Evolutionary conservation across 306 rosid species (phyloP).

Genomic region (Begonia fuchsioides): DNA sequence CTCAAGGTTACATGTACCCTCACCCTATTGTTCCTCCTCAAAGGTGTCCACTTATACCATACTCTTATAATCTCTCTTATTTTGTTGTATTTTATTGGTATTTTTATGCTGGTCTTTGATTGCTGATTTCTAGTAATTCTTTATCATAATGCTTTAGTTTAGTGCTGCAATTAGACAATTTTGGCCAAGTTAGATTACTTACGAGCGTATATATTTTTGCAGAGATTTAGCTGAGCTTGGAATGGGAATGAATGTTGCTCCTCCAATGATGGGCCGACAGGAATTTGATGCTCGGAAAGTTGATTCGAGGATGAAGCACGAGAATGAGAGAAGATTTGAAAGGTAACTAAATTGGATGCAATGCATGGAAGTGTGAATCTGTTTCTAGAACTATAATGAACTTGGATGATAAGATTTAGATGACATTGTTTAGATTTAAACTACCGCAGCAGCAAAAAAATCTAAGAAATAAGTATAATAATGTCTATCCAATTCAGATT

Average conservation of each 20-base stretch:
- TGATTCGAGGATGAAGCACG: constrained; percentile 76
- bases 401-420: no score
- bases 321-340: constrained; percentile 64
- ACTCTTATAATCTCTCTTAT: neutral
- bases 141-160: no score
- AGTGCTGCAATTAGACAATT: no score
- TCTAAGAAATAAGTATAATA: no score
- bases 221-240: constrained; percentile 81
- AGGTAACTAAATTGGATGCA: constrained; percentile 23
- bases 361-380: neutral
- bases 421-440: no score
- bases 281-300: constrained; percentile 95
- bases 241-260: constrained; percentile 47
- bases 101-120: no score
- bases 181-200: constrained; percentile 4
- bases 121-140: no score
- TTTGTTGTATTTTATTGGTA: no score
- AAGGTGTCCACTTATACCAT: constrained; percentile 30
- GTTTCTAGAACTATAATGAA: no score
- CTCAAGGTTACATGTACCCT: constrained; percentile 72
- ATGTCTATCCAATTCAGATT: no score
- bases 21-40: constrained; percentile 67
- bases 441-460: no score
- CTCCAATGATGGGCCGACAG: constrained; percentile 76
- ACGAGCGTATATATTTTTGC: constrained; percentile 9